phyloP scores from a whole-genome alignment of 768 basidiomycete genomes.

The Lactarius sanguifluus region DNA sequence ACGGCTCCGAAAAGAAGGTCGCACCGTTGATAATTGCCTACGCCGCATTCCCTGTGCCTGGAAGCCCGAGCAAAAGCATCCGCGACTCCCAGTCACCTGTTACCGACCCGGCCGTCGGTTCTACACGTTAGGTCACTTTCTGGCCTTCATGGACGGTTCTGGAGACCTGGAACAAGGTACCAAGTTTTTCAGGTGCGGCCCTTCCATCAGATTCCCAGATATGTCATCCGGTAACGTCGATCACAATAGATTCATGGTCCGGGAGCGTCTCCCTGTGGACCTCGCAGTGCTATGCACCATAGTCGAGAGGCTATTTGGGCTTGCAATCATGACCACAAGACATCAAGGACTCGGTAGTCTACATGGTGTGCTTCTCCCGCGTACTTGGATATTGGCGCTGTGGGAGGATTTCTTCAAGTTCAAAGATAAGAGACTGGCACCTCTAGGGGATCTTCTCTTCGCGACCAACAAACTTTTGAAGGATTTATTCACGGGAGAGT shows the following conservation, averaged over 20 bases:
- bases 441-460: neutral
- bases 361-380: conserved; percentile 53
- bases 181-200: conserved; percentile 34
- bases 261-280: conserved; percentile 41
- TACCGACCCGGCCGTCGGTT: too few species aligned
- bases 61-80: too few species aligned
- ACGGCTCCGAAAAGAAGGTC: too few species aligned
- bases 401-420: conserved; percentile 25
- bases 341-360: conserved; percentile 33
- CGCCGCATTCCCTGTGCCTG: too few species aligned
- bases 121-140: too few species aligned
- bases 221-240: neutral
- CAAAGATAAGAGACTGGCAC: neutral
- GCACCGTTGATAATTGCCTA: too few species aligned
- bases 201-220: neutral
- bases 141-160: too few species aligned
- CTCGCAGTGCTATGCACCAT: conserved; percentile 51
- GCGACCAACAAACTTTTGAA: conserved; percentile 6
- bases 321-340: conserved; percentile 40
- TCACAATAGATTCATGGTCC: conserved; percentile 45
- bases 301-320: conserved; percentile 49
- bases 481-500: conserved; percentile 19
- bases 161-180: conserved; percentile 32
- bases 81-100: too few species aligned
- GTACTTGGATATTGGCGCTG: conserved; percentile 46